phyloP scores from a whole-genome alignment of 2,329 filamentous ascomycete genomes.

The Colletotrichum lentis region DNA sequence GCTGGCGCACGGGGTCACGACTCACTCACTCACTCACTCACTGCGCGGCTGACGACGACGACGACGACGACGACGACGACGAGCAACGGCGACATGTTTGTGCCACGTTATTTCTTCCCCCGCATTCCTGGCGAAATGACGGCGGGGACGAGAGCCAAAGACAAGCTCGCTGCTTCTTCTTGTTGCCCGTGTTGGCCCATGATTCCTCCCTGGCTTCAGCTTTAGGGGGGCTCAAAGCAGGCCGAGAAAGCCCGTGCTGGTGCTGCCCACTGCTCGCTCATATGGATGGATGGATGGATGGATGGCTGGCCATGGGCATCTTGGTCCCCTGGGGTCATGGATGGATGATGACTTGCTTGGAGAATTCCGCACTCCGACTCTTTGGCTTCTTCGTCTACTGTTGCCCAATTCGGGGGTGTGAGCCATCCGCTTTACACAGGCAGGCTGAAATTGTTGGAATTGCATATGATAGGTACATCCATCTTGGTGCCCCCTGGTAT shows the following conservation, averaged over 20 bases:
- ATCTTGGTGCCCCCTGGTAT: neutral
- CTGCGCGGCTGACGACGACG: constrained; percentile 13
- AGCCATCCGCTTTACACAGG: neutral
- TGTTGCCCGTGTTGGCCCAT: neutral
- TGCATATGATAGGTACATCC: too few species aligned
- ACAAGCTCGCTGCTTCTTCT: neutral
- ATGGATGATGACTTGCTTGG: neutral
- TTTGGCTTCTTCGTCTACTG: neutral
- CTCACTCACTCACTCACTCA: constrained; percentile 14
- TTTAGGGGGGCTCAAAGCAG: neutral
- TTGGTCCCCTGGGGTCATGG: neutral
- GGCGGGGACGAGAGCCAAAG: neutral
- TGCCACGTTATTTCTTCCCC: constrained; percentile 27
- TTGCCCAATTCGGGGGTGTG: neutral
- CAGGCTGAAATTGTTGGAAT: neutral
- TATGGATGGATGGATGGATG: neutral
- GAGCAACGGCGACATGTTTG: constrained; percentile 1
- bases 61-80: neutral
- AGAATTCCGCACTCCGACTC: neutral
- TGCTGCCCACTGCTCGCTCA: neutral
- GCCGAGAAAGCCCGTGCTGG: neutral
- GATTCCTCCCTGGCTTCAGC: neutral
- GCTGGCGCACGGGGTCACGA: constrained; percentile 13
- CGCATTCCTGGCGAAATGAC: constrained; percentile 32
- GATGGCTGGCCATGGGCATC: neutral